phyloP scores from a whole-genome alignment of 257 asterid species.

The Ilex aquifolium region DNA sequence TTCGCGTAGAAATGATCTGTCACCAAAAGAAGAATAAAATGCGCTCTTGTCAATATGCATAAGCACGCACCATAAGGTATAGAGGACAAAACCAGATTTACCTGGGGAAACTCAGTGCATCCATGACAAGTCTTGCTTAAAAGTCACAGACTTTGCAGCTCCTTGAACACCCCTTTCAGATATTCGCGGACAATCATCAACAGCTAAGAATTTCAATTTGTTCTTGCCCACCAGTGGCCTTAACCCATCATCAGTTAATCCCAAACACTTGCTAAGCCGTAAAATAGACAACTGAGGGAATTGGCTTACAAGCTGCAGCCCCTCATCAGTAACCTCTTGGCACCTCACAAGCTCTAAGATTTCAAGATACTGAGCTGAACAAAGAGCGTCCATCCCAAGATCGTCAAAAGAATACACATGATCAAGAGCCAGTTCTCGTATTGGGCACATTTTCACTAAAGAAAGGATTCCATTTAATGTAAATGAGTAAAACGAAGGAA shows the following conservation, averaged over 20 bases:
- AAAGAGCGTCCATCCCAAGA: constrained; percentile 68
- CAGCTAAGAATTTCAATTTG: constrained; percentile 45
- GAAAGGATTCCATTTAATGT: constrained; percentile 57
- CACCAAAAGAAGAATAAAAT: too few relatives aligned
- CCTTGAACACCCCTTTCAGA: constrained; percentile 67
- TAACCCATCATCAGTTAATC: constrained; percentile 67
- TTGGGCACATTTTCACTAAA: constrained; percentile 51
- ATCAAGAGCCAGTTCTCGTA: constrained; percentile 61
- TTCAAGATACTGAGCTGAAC: constrained; percentile 50
- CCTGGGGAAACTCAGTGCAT: constrained; percentile 30
- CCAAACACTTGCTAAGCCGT: constrained; percentile 61
- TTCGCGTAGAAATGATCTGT: too few relatives aligned
- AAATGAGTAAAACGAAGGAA: constrained; percentile 53
- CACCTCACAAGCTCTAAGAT: constrained; percentile 59
- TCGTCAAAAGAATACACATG: constrained; percentile 64
- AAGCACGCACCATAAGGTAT: too few relatives aligned
- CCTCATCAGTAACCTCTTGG: constrained; percentile 83
- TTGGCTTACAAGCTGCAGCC: constrained; percentile 49
- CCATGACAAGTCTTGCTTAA: constrained; percentile 75
- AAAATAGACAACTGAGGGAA: constrained; percentile 42
- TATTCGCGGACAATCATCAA: constrained; percentile 77
- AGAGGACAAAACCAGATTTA: not conserved
- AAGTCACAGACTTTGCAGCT: constrained; percentile 47
- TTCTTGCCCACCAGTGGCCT: constrained; percentile 46
- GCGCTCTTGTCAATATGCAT: too few relatives aligned